Evolutionary conservation across 129 eudicot species (phyloP), one percentile per base, ranked within the genome.

Genomic region (Pseudognaphalium luteoalbum): DNA sequence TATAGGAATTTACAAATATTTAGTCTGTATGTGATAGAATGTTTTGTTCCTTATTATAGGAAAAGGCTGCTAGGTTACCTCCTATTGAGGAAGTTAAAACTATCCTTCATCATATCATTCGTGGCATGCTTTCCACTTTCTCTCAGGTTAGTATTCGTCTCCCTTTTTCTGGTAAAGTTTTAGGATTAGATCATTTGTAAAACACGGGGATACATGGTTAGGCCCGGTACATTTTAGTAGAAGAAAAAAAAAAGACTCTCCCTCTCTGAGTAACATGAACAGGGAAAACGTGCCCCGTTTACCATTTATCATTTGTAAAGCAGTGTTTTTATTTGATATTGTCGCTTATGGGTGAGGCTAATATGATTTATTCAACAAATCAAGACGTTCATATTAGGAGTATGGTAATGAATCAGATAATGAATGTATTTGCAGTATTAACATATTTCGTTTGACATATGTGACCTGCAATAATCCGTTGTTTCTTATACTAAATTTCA

Each of bases 51-150:
- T 41, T 67, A 11, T 19, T 82, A 67, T 84, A 93, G 98, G 91
- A 87, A 83, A 94, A 88, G 71, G 97, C 96, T 58, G 88, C 96
- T 64, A 87, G 90, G 85, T 82, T 94, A 77, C 90, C 97, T 79
- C 85, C 97, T 5, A 57, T 87, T 51, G 96, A 94, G 79, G 97
- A 94, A 84, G 71, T 94, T 19, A 89, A 75, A 66, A 94, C 97
- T 19, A 66, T 91, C 58, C 86, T 94, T 76, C 54, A 74, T 79
- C 79, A 91, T 83, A 80, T 80, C 81, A 25, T 67, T 8, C 97
- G 98, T 14, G 97, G 91, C 66, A 82, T 81, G 86, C 90, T 94
- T 70, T 91, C 97, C 37, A 91, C 97, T 54, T 72, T 88, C 87
- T 91, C 97, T 34, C 85, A 81, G 89, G 98, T 94, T 80, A 11